A percentile compares a stretch with the other conserved stretches of the same genome.
phyloP scores from a whole-genome alignment of 805 yeast genomes.

The Teunomyces panamensis region DNA sequence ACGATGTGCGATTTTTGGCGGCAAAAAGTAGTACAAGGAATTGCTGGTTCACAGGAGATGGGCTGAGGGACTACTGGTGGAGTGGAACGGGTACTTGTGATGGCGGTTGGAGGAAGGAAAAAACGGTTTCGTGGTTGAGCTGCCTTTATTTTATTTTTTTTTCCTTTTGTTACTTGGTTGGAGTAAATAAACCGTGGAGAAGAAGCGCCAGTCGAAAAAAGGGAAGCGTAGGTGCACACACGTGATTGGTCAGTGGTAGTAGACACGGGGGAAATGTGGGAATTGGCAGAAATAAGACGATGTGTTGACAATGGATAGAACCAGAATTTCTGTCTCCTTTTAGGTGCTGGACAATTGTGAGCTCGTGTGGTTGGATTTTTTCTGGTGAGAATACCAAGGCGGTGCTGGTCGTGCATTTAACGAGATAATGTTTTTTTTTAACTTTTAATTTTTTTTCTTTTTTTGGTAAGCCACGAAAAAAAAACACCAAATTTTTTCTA shows the following conservation, averaged over 20 bases:
- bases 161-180: too few species aligned
- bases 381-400: background rate
- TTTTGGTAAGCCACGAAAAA: background rate
- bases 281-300: background rate
- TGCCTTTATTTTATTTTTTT: too few species aligned
- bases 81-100: background rate
- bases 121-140: too few species aligned
- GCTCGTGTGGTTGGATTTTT: background rate
- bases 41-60: too few species aligned
- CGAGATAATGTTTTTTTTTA: background rate
- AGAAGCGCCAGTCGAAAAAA: too few species aligned
- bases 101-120: background rate
- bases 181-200: too few species aligned
- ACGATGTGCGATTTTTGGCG: too few species aligned
- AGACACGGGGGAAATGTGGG: background rate
- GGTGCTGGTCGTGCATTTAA: background rate
- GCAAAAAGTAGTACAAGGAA: too few species aligned
- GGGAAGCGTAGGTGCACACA: too few species aligned
- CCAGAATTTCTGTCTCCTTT: background rate
- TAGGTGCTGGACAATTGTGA: background rate
- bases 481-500: background rate
- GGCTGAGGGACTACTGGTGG: background rate
- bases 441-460: background rate
- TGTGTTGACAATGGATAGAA: background rate
- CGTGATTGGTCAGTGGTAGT: too few species aligned